Evolutionary conservation across 768 basidiomycete genomes (phyloP), one percentile per base, ranked within the genome.

Genomic region (Boletus rufocinnamomeus): DNA sequence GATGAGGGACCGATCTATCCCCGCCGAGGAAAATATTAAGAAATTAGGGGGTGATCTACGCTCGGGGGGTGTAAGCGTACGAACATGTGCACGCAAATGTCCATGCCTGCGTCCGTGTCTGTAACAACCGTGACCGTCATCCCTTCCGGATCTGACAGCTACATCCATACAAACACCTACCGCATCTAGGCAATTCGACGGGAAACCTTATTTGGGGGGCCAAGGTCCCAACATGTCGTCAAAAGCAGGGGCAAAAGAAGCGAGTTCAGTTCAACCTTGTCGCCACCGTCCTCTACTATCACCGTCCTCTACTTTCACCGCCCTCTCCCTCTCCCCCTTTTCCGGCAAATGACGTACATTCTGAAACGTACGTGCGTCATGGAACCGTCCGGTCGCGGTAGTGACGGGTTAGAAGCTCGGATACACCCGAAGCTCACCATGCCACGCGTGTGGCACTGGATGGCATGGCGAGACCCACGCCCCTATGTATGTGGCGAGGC

Each of bases 191-290:
- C 21, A n/a, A 50, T 32, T 23, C 5, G 4, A 50, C 32, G 23
- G 17, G 49, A 23, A 21, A 34, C 21, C 2, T 32, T 25, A 8
- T 21, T 6, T 34, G 35, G 14, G 14, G 23, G 44, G 38, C 14
- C 38, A 3, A 32, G 37, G 40, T n/a, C 25, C 17, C 19, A n/a
- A 16, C 14, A 32, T 32, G 16, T 10, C 25, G 27, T 35, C 25
- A 30, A 54, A 17, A 23, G 23, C 30, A 19, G 23, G 41, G 16
- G 11, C n/a, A 10, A 55, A 57, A 44, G 56, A 57, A 45, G 35
- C 35, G 5, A 41, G 27, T 27, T 32, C 21, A 58, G 37, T 59
- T 57, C 59, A 57, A 57, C 55, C 37, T 57, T 57, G 57, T 57
- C 37, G 25, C 56, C 34, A 37, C 17, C 27, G 21, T 30, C 25